Conservation (phyloP, 2,329 filamentous ascomycete species). For the Neocatenulostroma microsporum region DNA sequence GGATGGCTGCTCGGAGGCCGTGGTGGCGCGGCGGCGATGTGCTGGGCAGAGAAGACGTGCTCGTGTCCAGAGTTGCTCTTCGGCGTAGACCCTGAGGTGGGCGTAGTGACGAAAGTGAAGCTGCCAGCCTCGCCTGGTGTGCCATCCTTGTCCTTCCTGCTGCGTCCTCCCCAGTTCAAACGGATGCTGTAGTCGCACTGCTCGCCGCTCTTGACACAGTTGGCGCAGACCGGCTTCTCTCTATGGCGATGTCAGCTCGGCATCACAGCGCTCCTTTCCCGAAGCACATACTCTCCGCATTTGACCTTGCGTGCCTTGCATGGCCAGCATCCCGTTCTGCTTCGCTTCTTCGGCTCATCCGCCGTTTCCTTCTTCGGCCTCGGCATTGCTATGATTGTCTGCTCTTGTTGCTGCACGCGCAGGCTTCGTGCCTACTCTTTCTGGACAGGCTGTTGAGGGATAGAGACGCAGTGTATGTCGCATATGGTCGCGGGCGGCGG, state of each 20-base stretch:
- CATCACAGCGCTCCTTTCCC: too few relatives aligned
- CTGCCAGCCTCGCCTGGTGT: conserved; percentile 16
- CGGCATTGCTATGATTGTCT: too few relatives aligned
- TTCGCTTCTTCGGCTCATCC: conserved; percentile 58
- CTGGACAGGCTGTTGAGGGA: too few relatives aligned
- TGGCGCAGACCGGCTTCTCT: conserved; percentile 66
- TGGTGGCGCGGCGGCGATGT: conserved; percentile 19
- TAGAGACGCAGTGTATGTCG: too few relatives aligned
- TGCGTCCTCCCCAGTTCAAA: conserved; percentile 70
- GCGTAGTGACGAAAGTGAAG: conserved; percentile 26
- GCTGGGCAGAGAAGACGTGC: conserved; percentile 28
- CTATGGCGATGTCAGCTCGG: too few relatives aligned
- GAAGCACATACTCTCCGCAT: too few relatives aligned
- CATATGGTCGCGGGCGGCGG: too few relatives aligned
- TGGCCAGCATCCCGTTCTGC: conserved; percentile 64
- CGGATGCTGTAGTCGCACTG: conserved; percentile 73
- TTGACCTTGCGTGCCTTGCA: conserved; percentile 75
- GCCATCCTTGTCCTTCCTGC: conserved; percentile 43
- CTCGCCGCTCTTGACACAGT: conserved; percentile 61
- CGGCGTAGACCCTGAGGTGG: conserved; percentile 7
- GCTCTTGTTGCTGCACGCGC: too few relatives aligned
- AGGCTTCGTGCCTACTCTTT: too few relatives aligned
- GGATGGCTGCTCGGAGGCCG: conserved; percentile 17
- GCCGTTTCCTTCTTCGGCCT: conserved; percentile 57
- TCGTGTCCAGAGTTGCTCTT: conserved; percentile 16